Evolutionary conservation across 2,329 filamentous ascomycete genomes (phyloP).

Genomic region (Cladophialophora chaetospira): DNA sequence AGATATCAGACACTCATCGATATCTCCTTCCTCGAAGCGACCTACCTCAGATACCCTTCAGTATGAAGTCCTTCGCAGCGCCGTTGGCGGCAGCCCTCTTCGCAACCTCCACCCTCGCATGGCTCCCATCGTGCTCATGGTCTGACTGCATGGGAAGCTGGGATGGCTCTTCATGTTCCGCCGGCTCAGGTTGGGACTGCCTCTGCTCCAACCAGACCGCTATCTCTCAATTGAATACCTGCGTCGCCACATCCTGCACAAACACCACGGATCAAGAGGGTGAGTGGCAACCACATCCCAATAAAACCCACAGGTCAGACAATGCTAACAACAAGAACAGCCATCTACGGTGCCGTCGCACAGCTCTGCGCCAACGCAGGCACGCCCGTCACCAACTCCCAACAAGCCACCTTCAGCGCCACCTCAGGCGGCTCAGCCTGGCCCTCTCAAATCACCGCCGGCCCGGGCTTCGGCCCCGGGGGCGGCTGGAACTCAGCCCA

Average conservation of each 20-base stretch:
- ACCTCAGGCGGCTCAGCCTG: slow-evolving; percentile 32
- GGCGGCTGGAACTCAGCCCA: slow-evolving; percentile 28
- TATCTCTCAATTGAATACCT: slow-evolving; percentile 34
- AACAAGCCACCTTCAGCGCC: slow-evolving; percentile 34
- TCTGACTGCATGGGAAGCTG: slow-evolving; percentile 33
- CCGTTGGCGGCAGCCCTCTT: slow-evolving; percentile 30
- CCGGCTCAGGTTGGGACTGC: slow-evolving; percentile 31
- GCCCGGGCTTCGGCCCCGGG: slow-evolving; percentile 27
- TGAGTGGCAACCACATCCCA: slow-evolving; percentile 7
- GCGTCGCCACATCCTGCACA: slow-evolving; percentile 34
- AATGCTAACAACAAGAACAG: slow-evolving; percentile 20
- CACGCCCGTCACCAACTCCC: slow-evolving; percentile 30
- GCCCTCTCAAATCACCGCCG: slow-evolving; percentile 30
- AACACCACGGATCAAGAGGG: slow-evolving; percentile 34
- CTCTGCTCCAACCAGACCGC: slow-evolving; percentile 33
- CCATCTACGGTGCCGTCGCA: slow-evolving; percentile 34
- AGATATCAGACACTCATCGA: neutral
- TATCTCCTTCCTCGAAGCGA: neutral
- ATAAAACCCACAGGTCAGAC: neutral
- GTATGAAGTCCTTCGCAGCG: slow-evolving; percentile 30
- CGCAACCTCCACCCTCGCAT: slow-evolving; percentile 27
- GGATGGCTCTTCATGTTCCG: slow-evolving; percentile 30
- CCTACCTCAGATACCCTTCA: slow-evolving; percentile 4
- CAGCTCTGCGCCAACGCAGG: slow-evolving; percentile 35
- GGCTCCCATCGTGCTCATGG: slow-evolving; percentile 31